Conservation (phyloP, 2,329 filamentous ascomycete genomes). For the Simplicillium aogashimaense region DNA sequence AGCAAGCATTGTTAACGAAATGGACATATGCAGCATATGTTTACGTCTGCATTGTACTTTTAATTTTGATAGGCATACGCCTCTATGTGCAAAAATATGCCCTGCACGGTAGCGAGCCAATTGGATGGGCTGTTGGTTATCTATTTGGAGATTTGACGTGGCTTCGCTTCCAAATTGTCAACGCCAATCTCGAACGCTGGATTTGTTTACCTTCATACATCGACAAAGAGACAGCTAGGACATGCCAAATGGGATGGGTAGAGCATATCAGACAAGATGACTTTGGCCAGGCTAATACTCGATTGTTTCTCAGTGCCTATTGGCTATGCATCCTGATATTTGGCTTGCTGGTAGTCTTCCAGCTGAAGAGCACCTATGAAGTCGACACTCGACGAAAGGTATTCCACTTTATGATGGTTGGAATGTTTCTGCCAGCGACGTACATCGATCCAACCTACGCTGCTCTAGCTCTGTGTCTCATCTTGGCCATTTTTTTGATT, state of each 20-base stretch:
- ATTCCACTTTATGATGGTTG: conserved; percentile 97
- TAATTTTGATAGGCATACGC: conserved; percentile 64
- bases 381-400: conserved; percentile 95
- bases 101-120: conserved; percentile 64
- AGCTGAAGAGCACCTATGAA: conserved; percentile 67
- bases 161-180: conserved; percentile 63
- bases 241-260: conserved; percentile 47
- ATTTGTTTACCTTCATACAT: conserved; percentile 53
- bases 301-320: conserved; percentile 68
- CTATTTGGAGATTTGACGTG: conserved; percentile 67
- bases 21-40: conserved; percentile 77
- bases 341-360: conserved; percentile 67
- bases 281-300: conserved; percentile 69
- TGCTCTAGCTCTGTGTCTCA: conserved; percentile 66
- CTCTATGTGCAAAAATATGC: conserved; percentile 58
- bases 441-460: conserved; percentile 81
- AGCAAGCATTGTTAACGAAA: conserved; percentile 66
- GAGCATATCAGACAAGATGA: conserved; percentile 53
- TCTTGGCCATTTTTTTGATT: conserved; percentile 76
- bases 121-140: conserved; percentile 90
- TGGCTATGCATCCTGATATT: conserved; percentile 58
- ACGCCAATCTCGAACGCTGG: conserved; percentile 62
- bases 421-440: conserved; percentile 81
- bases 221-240: conserved; percentile 17
- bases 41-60: conserved; percentile 55